phyloP scores from a whole-genome alignment of 129 eudicot species.

The sunflower (Helianthus annuus) region HanXRQr2.0-SUNRISE NC_035448.2:118559577-118560076 shows the following conservation, averaged over 20 bases:
- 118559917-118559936: not conserved
- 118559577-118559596: slow-evolving; percentile 19
- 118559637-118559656: slow-evolving; percentile 11
- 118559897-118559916: not conserved
- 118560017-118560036: not conserved
- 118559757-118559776: not conserved
- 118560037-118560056: not conserved
- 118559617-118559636: not conserved
- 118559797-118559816: not conserved
- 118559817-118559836: slow-evolving; percentile 45
- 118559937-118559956: slow-evolving; percentile 1
- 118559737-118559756: slow-evolving; percentile 25
- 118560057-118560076: slow-evolving; percentile 18
- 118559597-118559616: slow-evolving; percentile 12
- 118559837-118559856: not conserved
- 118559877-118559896: slow-evolving; percentile 1
- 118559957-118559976: slow-evolving; percentile 10
- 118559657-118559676: slow-evolving; percentile 10
- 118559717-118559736: slow-evolving; percentile 41
- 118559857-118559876: slow-evolving; percentile 40
- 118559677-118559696: slow-evolving; percentile 2
- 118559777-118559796: slow-evolving; percentile 12
- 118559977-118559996: slow-evolving; percentile 10
- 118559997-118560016: slow-evolving; percentile 33
- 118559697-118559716: slow-evolving; percentile 25